Percentiles rank a stretch among this genome's conserved stretches.
Evolutionary conservation across 192 early-diverging fungal species (phyloP).

Genomic region (Powellomyces hirtus): DNA sequence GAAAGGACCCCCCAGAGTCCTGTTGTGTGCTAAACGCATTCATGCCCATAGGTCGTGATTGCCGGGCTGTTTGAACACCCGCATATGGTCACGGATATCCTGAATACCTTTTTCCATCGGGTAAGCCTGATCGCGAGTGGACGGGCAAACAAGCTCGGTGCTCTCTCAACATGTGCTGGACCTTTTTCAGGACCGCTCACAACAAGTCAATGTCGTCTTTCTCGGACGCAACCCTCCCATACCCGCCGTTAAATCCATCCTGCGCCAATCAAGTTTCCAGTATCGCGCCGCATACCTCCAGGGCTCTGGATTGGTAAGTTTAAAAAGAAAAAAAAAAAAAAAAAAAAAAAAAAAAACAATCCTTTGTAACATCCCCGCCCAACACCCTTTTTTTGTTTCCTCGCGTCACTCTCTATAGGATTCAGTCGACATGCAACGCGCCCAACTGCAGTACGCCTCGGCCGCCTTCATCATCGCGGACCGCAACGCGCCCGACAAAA

Average conservation of each 20-base stretch:
- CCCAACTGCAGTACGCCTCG: conserved; percentile 32
- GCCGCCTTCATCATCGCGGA: conserved; percentile 45
- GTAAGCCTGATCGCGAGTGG: conserved; percentile 7
- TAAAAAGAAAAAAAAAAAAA: not conserved
- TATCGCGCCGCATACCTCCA: conserved; percentile 38
- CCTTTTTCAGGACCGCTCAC: not conserved
- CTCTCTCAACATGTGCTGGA: not conserved
- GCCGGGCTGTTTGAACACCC: conserved; percentile 25
- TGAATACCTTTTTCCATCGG: conserved; percentile 26
- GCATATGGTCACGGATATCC: not conserved
- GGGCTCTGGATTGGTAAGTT: conserved; percentile 36
- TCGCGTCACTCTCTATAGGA: no score
- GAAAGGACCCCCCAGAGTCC: not conserved
- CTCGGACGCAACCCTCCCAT: conserved; percentile 25
- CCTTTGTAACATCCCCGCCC: no score
- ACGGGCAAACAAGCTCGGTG: not conserved
- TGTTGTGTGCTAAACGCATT: not conserved
- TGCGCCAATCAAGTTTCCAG: conserved; percentile 25
- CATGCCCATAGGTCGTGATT: conserved; percentile 37
- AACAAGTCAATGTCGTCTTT: conserved; percentile 29
- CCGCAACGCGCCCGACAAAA: conserved; percentile 43
- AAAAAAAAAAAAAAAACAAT: no score
- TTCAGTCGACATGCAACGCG: conserved; percentile 33
- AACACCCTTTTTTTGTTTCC: no score
- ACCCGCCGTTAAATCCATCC: conserved; percentile 16